Evolutionary conservation across 129 eudicot species (phyloP).

Genomic region (Flaveria bidentis): DNA sequence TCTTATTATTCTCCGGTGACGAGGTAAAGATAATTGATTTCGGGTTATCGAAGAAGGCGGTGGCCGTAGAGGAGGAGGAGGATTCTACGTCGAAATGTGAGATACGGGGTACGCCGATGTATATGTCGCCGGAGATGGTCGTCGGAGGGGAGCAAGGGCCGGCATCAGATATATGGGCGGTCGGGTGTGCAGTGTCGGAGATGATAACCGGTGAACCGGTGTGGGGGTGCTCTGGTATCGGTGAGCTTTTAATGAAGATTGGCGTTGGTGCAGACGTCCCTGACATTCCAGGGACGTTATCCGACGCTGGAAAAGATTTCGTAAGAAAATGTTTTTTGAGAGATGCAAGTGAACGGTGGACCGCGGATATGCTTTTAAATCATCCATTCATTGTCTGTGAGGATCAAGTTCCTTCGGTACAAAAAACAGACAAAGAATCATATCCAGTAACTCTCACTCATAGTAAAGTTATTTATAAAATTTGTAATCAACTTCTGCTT

Average conservation of each 20-base stretch:
- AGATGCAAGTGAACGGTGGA: slow-evolving; percentile 72
- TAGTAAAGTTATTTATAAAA: too few species aligned
- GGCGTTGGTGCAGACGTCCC: slow-evolving; percentile 56
- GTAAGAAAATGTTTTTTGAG: slow-evolving; percentile 56
- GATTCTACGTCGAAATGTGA: slow-evolving; percentile 17
- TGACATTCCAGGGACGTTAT: slow-evolving; percentile 48
- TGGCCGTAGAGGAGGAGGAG: background rate
- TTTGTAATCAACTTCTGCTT: background rate
- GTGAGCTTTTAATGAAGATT: slow-evolving; percentile 51
- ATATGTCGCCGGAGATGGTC: slow-evolving; percentile 83
- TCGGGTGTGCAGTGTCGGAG: slow-evolving; percentile 79
- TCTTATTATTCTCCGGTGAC: slow-evolving; percentile 21
- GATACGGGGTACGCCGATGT: slow-evolving; percentile 70
- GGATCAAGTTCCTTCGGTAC: background rate
- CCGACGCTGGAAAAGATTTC: slow-evolving; percentile 72
- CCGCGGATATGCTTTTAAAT: slow-evolving; percentile 82
- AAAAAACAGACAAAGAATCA: too few species aligned
- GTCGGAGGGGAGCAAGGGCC: slow-evolving; percentile 49
- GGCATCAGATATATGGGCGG: slow-evolving; percentile 79
- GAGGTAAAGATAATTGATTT: slow-evolving; percentile 41
- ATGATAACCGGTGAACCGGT: slow-evolving; percentile 67
- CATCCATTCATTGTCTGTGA: slow-evolving; percentile 61
- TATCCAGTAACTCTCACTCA: too few species aligned
- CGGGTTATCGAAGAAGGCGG: slow-evolving; percentile 36
- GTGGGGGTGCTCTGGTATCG: slow-evolving; percentile 47